phyloP scores from a whole-genome alignment of 1,139 yeast genomes.

The Entelexis paramagnoliae region DNA sequence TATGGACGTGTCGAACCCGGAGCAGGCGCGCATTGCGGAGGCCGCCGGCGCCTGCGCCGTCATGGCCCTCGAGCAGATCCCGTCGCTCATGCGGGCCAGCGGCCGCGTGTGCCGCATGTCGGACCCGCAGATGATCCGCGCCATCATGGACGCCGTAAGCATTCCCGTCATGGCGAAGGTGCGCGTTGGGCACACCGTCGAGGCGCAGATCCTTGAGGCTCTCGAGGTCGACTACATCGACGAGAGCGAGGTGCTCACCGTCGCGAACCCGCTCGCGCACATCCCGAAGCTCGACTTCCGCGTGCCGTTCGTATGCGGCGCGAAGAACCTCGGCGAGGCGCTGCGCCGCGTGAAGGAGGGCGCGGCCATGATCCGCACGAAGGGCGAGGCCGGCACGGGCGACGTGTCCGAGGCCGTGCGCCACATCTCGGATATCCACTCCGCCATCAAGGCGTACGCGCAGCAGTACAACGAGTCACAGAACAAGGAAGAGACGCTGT shows the following conservation, averaged over 20 bases:
- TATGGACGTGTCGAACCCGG: conserved; percentile 52
- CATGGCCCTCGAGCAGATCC: conserved; percentile 76
- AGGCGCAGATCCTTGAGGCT: conserved; percentile 69
- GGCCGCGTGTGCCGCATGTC: conserved; percentile 85
- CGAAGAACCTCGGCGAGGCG: conserved; percentile 76
- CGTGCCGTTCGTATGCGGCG: conserved; percentile 82
- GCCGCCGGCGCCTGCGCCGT: conserved; percentile 85
- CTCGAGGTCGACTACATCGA: conserved; percentile 72
- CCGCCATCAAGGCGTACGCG: conserved; percentile 37
- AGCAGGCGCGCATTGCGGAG: conserved; percentile 62
- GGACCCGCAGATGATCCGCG: conserved; percentile 71
- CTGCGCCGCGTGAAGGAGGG: conserved; percentile 73
- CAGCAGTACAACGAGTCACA: conserved; percentile 2
- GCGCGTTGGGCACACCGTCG: conserved; percentile 76
- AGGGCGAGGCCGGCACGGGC: conserved; percentile 88
- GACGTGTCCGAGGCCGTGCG: conserved; percentile 79
- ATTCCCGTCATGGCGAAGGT: conserved; percentile 85
- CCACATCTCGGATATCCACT: conserved; percentile 53
- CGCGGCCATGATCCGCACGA: conserved; percentile 81
- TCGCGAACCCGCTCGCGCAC: conserved; percentile 64
- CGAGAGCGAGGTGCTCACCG: conserved; percentile 73
- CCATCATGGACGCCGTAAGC: conserved; percentile 61
- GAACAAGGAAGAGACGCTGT: conserved; percentile 37
- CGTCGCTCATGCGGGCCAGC: conserved; percentile 75
- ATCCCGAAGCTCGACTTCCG: conserved; percentile 52